Evolutionary conservation across 1,139 yeast species (phyloP), one percentile per base, ranked within the genome.

Genomic region (Saccharomyces hybrid): DNA sequence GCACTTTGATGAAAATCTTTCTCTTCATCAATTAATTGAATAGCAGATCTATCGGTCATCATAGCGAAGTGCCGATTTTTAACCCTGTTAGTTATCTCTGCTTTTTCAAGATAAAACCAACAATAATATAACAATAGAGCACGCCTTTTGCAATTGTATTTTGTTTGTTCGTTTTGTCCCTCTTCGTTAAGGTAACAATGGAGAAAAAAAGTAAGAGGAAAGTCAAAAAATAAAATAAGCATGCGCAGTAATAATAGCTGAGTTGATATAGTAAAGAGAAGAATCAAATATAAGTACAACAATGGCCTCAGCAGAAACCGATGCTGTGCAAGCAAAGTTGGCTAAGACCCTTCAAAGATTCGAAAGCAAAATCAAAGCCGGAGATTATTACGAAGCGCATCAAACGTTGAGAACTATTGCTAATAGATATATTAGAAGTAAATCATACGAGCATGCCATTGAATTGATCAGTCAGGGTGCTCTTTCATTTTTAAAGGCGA

Each of bases 361-460:
- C 72, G 81, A 83, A 64, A 77, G 79, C 50, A 84, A 87, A 64
- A 85, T 91, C 60, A 81, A 79, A 51, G 79, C 78, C 51, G 90
- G 90, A 2, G 87, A 90, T 54, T 89, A 78, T 72, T 91, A 91
- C 67, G 99, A 93, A 68, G 98, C 98, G 0, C 96, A 91, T 67
- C 98, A 91, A 71, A 91, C 96, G 0, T 78, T 91, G 53, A 76
- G 96, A 64, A 89, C 97, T 7, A 86, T 91, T 56, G 89, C 88
- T 49, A 89, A 90, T 61, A 77, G 99, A 66, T 86, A 88, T 65
- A 84, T 87, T 50, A 82, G 88, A 60, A 70, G 84, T 34, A 81
- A 82, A 59, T 82, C 86, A 59, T 88, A 79, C 67, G 70, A 72
- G 3, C 85, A 85, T 48, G 96, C 97, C 9, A 77, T 82, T 54